Evolutionary conservation across 352 stramenopile species (phyloP).

Genomic region (Phytophthora idaei): DNA sequence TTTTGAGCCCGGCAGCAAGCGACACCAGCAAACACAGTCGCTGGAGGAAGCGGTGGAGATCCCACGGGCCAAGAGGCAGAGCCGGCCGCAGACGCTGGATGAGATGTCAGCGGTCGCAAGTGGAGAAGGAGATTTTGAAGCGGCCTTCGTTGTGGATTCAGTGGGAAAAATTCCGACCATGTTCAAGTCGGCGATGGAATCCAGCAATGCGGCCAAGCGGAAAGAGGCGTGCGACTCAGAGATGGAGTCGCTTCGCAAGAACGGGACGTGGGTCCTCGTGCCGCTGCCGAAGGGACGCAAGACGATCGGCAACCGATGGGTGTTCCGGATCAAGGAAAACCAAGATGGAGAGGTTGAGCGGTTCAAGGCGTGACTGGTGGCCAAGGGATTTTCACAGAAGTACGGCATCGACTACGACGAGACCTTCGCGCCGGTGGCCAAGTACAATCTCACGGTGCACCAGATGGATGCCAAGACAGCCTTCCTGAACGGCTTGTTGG

Average conservation of each 20-base stretch:
- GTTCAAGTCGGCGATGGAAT: too few species aligned
- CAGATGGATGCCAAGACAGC: background rate
- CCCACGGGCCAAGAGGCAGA: too few species aligned
- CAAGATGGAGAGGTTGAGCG: constrained; percentile 16
- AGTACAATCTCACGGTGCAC: background rate
- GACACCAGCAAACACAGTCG: too few species aligned
- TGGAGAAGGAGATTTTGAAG: background rate
- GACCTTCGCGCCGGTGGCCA: background rate
- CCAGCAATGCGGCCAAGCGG: too few species aligned
- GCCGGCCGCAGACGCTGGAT: too few species aligned
- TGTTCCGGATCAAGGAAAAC: constrained; percentile 4
- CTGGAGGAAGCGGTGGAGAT: too few species aligned
- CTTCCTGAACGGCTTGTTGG: background rate
- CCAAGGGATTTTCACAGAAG: background rate
- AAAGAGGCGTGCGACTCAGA: constrained; percentile 11
- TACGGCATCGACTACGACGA: too few species aligned
- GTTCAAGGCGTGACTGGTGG: background rate
- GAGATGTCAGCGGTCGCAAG: too few species aligned
- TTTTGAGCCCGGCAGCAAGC: too few species aligned
- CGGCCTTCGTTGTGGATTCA: too few species aligned
- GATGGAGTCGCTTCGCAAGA: constrained; percentile 13
- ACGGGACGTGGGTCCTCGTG: constrained; percentile 19
- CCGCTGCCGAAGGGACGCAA: constrained; percentile 1
- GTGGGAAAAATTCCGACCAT: too few species aligned
- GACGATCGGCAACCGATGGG: constrained; percentile 13